These are phyloP conservation scores for Arthroderma sp. DNA, from an alignment of 2,329 filamentous ascomycete species.

Conservation along the genomic window DNA sequence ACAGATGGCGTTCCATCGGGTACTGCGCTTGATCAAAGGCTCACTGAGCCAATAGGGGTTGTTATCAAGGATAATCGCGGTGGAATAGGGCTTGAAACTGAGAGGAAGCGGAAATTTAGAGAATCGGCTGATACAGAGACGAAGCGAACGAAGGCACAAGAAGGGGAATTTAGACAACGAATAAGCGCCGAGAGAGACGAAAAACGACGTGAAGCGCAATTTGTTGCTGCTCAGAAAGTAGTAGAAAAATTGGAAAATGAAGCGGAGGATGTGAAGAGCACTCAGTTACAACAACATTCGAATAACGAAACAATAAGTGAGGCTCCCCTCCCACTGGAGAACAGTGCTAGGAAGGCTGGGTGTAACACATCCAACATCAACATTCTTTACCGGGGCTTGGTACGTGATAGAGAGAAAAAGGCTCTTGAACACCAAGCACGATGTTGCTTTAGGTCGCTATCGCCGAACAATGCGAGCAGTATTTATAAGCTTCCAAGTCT, in stretches of 20 bases:
- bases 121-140: slow-evolving; percentile 46
- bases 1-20: slow-evolving; percentile 14
- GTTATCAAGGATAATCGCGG: slow-evolving; percentile 64
- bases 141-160: slow-evolving; percentile 52
- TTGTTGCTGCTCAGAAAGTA: slow-evolving; percentile 68
- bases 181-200: slow-evolving; percentile 58
- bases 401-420: slow-evolving; percentile 55
- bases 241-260: slow-evolving; percentile 59
- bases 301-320: too few relatives aligned
- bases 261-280: slow-evolving; percentile 12
- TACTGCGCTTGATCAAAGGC: slow-evolving; percentile 21
- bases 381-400: slow-evolving; percentile 65
- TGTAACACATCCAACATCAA: slow-evolving; percentile 53
- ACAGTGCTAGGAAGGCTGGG: slow-evolving; percentile 9
- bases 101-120: slow-evolving; percentile 63
- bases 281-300: too few relatives aligned
- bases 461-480: slow-evolving; percentile 21
- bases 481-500: slow-evolving; percentile 20
- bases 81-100: slow-evolving; percentile 72
- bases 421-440: slow-evolving; percentile 55
- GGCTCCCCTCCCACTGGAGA: too few relatives aligned
- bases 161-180: slow-evolving; percentile 60
- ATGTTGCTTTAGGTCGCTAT: slow-evolving; percentile 53
- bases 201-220: slow-evolving; percentile 52
- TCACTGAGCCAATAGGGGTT: slow-evolving; percentile 62